phyloP scores from a whole-genome alignment of 1,284 basidiomycete species.

The Ustilago bromivora region DNA sequence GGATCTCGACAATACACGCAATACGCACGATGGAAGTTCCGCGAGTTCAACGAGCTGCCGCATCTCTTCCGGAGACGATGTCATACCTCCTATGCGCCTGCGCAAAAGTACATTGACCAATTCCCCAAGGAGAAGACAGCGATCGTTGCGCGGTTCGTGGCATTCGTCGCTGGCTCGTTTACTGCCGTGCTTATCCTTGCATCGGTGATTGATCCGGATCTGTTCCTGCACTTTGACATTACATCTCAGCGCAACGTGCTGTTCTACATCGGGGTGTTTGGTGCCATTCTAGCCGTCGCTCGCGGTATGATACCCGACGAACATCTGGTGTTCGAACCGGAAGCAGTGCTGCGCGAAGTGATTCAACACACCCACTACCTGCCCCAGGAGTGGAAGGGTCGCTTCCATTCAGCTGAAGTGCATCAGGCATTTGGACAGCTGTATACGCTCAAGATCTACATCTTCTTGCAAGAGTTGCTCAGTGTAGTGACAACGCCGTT shows the following conservation, averaged over 20 bases:
- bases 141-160: conserved; percentile 89
- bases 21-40: conserved; percentile 97
- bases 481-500: conserved; percentile 94
- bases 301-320: conserved; percentile 96
- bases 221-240: conserved; percentile 93
- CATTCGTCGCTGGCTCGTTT: conserved; percentile 95
- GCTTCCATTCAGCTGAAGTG: conserved; percentile 78
- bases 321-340: conserved; percentile 89
- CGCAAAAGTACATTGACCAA: conserved; percentile 95
- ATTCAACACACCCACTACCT: conserved; percentile 95
- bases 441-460: conserved; percentile 70
- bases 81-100: conserved; percentile 86
- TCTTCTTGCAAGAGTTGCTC: conserved; percentile 87
- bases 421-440: conserved; percentile 61
- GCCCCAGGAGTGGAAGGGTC: conserved; percentile 88
- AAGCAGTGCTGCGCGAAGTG: conserved; percentile 88
- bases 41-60: conserved; percentile 97
- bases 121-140: conserved; percentile 95
- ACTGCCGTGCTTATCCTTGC: conserved; percentile 91
- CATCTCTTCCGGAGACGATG: conserved; percentile 89
- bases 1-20: conserved; percentile 91
- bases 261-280: conserved; percentile 91
- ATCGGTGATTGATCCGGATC: conserved; percentile 85
- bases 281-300: conserved; percentile 85
- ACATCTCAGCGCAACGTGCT: conserved; percentile 90